Base-by-base conservation (phyloP, 495 filamentous ascomycete species). In the Evernia prunastri region DNA sequence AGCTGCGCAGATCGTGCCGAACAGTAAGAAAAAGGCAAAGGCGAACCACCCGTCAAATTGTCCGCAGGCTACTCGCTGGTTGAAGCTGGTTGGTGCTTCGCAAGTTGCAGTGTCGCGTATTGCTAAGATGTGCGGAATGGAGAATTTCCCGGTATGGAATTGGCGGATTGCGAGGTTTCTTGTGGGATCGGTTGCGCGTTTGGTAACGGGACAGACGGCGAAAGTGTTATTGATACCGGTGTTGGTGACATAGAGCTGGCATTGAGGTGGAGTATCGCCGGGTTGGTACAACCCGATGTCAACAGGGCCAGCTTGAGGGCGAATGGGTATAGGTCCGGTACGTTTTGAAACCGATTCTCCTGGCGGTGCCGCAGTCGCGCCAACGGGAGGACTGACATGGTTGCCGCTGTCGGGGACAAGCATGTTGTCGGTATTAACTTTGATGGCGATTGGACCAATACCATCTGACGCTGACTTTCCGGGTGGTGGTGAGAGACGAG, bases 201-300 rank as follows among this genome's bases (percentile, higher is more conserved):
- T 54, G 18, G 29, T 11, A 29, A 33, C 5, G 17, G 51, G 51
- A 54, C 51, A 54, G 51, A 33, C 29, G 29, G 29, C 25, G 29
- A 54, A 31, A 54, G 51, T 54, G 51, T 54, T 23, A 6, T 49
- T 54, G 29, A 3, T 17, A 3, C 23, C 18, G 27, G 51, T 33
- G 17, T 54, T 54, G 51, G 51, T n/a, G 17, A 10, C 51, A n/a
- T 54, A 54, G 51, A n/a, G 27, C 51, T 54, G 51, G 51, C 29
- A 54, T 54, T 33, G 29, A 33, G 51, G 27, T 54, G 51, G 29
- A 33, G n/a, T 8, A 1, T 10, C 51, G 51, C 49, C 27, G 12
- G 6, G 15, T 6, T 27, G 4, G 23, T 51, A 25, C 45, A 2
- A 51, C 45, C 13, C 27, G 1, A 27, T 25, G n/a, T 2, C 6